Evolutionary conservation across 768 basidiomycete species (phyloP), one percentile per base, ranked within the genome.

Genomic region (Lactifluus echinatus): DNA sequence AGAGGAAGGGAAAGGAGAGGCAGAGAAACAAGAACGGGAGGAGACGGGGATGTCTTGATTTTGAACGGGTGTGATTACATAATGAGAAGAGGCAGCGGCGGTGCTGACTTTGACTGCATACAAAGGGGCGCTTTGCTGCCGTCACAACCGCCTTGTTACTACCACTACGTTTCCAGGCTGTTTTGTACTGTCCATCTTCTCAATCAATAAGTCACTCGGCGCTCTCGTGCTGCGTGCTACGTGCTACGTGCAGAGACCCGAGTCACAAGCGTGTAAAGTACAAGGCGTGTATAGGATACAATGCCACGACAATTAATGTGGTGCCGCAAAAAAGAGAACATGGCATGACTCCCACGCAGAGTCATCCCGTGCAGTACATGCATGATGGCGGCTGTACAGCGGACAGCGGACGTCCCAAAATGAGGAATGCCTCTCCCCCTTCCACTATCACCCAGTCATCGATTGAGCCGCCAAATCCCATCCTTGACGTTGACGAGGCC

Each of bases 401-500:
- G 29, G 33, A 17, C 45, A 42, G 50, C 53, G 57, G 31, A 26
- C 39, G 12, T 23, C 42, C 29, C 23, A 6, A 23, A n/a, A 42
- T n/a, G 8, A 48, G 37, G 23, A 40, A 29, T 8, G 26, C 44
- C 23, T 26, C 29, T 42, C n/a, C 46, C 46, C 29, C 7, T 26
- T 31, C 26, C 52, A 33, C 29, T 28, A 28, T 21, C 44, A 19
- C 19, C 1, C 7, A n/a, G 37, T 67, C 59, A 63, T 55, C 62
- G 57, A 28, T 70, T 66, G 37, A 85, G 65, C 65, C 70, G 84
- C 89, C 87, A 91, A 66, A 83, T 71, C 1, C 87, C 87, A 57
- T 87, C 85, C 53, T 78, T 79, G 39, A 79, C 79, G 0, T 76
- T 75, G 24, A 95, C 84, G 17, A 89, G 71, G 0, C 87, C 89